A percentile compares a stretch with the other conserved stretches of the same genome.
Conservation (phyloP, 345 rosid species). For the Eucalyptus virginea region DNA sequence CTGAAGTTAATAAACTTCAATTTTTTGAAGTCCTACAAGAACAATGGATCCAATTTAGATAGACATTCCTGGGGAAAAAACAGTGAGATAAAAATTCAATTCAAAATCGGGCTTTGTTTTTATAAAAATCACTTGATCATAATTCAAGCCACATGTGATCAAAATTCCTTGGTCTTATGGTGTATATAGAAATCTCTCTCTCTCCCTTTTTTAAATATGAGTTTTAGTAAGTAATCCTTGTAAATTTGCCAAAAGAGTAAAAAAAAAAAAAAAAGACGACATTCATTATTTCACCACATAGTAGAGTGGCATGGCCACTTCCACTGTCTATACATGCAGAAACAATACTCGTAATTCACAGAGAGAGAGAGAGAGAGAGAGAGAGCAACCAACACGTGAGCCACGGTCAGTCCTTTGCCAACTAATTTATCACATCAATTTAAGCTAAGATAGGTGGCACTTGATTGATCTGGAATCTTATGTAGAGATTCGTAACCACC, state of each 20-base stretch:
- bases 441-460: neutral
- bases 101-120: neutral
- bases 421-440: neutral
- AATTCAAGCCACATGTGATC: neutral
- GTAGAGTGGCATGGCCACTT: neutral
- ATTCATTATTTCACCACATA: neutral
- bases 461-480: neutral
- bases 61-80: neutral
- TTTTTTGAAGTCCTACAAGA: neutral
- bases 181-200: neutral
- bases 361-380: neutral
- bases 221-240: neutral
- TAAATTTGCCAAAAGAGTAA: neutral
- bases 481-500: neutral
- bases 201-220: neutral
- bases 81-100: neutral
- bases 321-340: neutral
- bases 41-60: neutral
- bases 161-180: neutral
- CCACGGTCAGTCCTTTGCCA: no score
- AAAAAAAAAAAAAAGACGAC: no score
- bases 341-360: neutral
- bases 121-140: neutral
- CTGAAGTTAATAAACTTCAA: neutral
- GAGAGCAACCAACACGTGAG: neutral